Conservation (phyloP, 2,329 filamentous ascomycete species). For the Beauveria brongniartii region DNA sequence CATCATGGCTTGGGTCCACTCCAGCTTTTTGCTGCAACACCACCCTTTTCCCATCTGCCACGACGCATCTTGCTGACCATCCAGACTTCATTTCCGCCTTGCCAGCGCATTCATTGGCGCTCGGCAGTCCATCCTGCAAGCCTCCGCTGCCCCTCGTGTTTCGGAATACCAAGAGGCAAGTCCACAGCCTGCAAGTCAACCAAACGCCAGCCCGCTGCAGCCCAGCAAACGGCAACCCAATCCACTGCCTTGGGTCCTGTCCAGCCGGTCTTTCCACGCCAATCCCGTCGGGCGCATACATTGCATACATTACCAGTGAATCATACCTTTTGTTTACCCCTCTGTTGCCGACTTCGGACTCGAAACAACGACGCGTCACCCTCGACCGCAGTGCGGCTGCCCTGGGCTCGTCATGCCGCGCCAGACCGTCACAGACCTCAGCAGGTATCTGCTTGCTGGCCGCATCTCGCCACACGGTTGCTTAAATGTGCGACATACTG, state of each 20-base stretch:
- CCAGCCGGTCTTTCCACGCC: background rate
- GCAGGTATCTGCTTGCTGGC: conserved; percentile 41
- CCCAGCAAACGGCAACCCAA: background rate
- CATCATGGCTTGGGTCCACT: background rate
- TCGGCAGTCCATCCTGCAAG: conserved; percentile 2
- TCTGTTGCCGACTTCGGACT: conserved; percentile 5
- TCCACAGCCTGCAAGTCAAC: background rate
- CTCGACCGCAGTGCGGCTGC: background rate
- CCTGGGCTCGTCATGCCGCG: conserved; percentile 32
- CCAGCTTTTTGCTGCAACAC: background rate
- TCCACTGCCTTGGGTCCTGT: conserved; percentile 2
- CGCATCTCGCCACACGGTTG: conserved; percentile 36
- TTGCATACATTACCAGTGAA: background rate
- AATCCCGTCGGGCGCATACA: background rate
- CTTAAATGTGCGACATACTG: conserved; percentile 18
- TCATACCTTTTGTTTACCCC: background rate
- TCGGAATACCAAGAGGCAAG: background rate
- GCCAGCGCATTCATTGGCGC: background rate
- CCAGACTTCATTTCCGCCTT: background rate
- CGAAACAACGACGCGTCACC: conserved; percentile 2
- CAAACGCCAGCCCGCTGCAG: background rate
- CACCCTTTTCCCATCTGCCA: background rate
- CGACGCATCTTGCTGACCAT: background rate
- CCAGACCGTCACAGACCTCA: conserved; percentile 34
- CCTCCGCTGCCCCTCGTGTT: conserved; percentile 7